Conservation (phyloP, 768 basidiomycete genomes). For the Tulasnella sp. region DNA sequence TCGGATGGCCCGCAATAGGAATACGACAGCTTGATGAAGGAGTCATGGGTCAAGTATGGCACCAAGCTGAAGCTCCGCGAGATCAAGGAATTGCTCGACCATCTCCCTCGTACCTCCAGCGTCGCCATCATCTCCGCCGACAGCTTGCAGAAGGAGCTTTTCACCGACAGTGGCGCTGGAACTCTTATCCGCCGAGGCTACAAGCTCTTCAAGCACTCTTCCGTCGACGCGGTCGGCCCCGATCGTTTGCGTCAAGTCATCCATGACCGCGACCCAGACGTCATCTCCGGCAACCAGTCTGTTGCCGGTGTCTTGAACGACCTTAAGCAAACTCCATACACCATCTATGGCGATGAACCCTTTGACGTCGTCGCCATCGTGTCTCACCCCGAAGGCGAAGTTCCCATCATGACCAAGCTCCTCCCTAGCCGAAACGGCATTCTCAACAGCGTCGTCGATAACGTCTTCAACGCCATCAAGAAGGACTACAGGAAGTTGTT, state of each 20-base stretch:
- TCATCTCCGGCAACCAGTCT: slow-evolving; percentile 74
- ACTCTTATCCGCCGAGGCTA: slow-evolving; percentile 98
- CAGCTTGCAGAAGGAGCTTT: slow-evolving; percentile 93
- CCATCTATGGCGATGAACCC: slow-evolving; percentile 97
- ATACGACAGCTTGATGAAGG: slow-evolving; percentile 93
- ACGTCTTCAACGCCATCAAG: slow-evolving; percentile 94
- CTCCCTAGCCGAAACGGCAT: slow-evolving; percentile 82
- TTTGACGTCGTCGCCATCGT: slow-evolving; percentile 94
- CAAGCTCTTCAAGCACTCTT: slow-evolving; percentile 88
- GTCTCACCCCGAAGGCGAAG: slow-evolving; percentile 82
- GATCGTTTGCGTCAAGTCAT: slow-evolving; percentile 94
- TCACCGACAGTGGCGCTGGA: slow-evolving; percentile 96
- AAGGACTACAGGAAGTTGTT: slow-evolving; percentile 91
- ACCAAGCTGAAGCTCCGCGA: slow-evolving; percentile 98
- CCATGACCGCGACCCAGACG: slow-evolving; percentile 92
- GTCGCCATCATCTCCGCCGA: slow-evolving; percentile 96
- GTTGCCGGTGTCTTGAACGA: slow-evolving; percentile 83
- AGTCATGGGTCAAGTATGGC: slow-evolving; percentile 98
- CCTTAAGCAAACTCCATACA: slow-evolving; percentile 78
- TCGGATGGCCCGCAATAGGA: slow-evolving; percentile 51
- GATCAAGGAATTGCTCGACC: slow-evolving; percentile 97
- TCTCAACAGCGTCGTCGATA: slow-evolving; percentile 93
- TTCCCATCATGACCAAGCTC: slow-evolving; percentile 89
- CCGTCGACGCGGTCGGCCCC: slow-evolving; percentile 78
- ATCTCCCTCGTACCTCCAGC: slow-evolving; percentile 95